These are phyloP conservation scores for Blastobotrys niveus DNA, from an alignment of 1,139 yeast species.

Conservation along the genomic window DNA sequence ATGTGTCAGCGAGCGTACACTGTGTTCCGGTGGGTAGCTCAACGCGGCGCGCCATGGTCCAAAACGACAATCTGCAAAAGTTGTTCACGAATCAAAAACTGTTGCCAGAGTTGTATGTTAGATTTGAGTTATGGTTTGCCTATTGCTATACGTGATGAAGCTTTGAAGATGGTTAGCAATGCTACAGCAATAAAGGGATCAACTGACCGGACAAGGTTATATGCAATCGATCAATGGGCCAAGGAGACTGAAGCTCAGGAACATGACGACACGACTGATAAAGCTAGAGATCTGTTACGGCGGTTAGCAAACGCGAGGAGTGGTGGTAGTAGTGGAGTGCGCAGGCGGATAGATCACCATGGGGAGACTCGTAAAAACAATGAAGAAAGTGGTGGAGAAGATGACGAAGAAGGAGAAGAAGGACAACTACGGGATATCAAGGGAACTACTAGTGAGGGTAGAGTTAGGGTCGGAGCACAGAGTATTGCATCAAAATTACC, in stretches of 20 bases:
- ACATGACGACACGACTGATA: constrained; percentile 23
- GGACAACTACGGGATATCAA: no score
- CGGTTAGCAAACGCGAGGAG: constrained; percentile 38
- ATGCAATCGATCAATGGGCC: constrained; percentile 10
- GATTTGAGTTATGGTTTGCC: constrained; percentile 80
- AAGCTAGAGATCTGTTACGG: constrained; percentile 37
- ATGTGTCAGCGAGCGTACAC: constrained; percentile 82
- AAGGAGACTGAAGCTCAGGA: constrained; percentile 10
- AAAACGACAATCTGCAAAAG: constrained; percentile 53
- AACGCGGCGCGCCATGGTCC: constrained; percentile 25
- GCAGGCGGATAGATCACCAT: constrained; percentile 1
- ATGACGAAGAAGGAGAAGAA: constrained; percentile 41
- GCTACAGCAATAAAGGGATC: constrained; percentile 36
- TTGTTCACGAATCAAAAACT: constrained; percentile 71
- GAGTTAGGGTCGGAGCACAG: constrained; percentile 1
- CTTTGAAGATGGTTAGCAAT: constrained; percentile 56
- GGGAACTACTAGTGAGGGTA: no score
- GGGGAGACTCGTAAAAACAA: not conserved
- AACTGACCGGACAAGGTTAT: constrained; percentile 10
- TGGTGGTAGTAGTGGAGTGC: not conserved
- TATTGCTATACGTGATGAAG: constrained; percentile 70
- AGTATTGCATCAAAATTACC: constrained; percentile 51
- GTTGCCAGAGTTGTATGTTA: constrained; percentile 83
- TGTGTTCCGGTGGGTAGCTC: constrained; percentile 62
- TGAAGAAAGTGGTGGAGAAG: constrained; percentile 14